These are phyloP conservation scores for Coffea eugenioides DNA, from an alignment of 257 asterid species.

Conservation along the genomic window DNA sequence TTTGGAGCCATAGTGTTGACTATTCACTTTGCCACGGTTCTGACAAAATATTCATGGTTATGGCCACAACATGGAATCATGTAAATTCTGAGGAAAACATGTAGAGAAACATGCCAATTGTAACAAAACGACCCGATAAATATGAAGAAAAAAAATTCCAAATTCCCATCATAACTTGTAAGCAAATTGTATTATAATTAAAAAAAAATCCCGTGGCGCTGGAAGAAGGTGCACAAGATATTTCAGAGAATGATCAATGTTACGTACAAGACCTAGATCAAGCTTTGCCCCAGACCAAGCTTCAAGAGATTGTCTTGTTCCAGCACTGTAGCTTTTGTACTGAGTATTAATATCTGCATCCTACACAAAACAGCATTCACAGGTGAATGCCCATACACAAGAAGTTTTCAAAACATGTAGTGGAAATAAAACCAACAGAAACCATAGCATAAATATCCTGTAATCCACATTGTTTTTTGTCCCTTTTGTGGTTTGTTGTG, in stretches of 20 bases:
- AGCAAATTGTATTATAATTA: neutral
- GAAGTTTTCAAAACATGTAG: neutral
- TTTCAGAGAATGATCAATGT: slow-evolving; percentile 3
- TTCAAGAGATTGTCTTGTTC: slow-evolving; percentile 80
- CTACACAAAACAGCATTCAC: slow-evolving; percentile 35
- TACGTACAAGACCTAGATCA: slow-evolving; percentile 90
- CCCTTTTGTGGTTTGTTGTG: neutral
- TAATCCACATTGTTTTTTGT: neutral
- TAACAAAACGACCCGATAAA: neutral
- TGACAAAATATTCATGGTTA: neutral
- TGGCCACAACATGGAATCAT: neutral
- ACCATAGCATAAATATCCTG: neutral
- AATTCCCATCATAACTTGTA: neutral
- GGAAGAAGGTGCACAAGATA: slow-evolving; percentile 2
- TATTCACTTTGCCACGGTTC: neutral
- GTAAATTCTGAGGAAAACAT: neutral
- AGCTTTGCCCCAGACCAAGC: slow-evolving; percentile 91
- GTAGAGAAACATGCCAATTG: neutral
- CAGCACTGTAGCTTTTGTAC: slow-evolving; percentile 69
- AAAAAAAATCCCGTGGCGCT: neutral
- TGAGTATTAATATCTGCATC: slow-evolving; percentile 68
- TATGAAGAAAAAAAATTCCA: neutral
- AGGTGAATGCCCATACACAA: neutral
- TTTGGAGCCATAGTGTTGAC: neutral
- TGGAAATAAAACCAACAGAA: neutral